Base-by-base conservation (phyloP, 2,329 filamentous ascomycete species). In the Fusarium sp. region DNA sequence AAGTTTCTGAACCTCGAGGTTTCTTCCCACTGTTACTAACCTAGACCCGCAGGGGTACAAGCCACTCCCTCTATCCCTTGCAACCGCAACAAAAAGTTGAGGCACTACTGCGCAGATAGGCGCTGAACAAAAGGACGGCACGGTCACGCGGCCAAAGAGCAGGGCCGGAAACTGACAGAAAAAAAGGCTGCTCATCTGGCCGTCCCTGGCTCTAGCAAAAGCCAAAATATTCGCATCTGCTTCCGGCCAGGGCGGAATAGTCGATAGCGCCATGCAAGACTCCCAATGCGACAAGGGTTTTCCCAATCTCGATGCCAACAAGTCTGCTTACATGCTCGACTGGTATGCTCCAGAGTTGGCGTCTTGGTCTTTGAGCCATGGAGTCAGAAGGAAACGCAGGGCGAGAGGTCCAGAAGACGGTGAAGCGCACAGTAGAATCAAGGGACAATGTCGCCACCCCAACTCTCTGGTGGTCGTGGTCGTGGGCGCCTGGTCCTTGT, bases 211-310 rank as follows among this genome's bases (percentile, higher is more conserved):
- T 58, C 57, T 59, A 70, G 70, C 63, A 67, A 71, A 76, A 65
- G 62, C 73, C 66, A 76, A 75, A 62, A 38, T 16, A 57, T 49
- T 55, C 62, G 49, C 33, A 27, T 62, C 60, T 64, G 58, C 42
- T 53, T 64, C 58, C 67, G 61, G 67, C 53, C 53, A 40, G 51
- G 63, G 66, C 69, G 67, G 67, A 35, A 75, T 68, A 64, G 71
- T 61, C 57, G 66, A 75, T 77, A 74, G 75, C 73, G 72, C 59
- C 66, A 76, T 77, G 68, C 72, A 75, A 72, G 66, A 64, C 60
- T 64, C 49, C 49, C 55, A 63, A 66, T 57, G 62, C 70, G 65
- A 70, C 69, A 60, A 60, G 53, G 55, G 53, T 29, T 53, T 64
- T 57, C 46, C 61, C 63, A 70, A 74, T 64, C 69, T 59, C 64